A percentile compares a stretch with the other conserved stretches of the same genome.
phyloP scores from a whole-genome alignment of 192 early-diverging fungal genomes.

The Coemansia sp. region DNA sequence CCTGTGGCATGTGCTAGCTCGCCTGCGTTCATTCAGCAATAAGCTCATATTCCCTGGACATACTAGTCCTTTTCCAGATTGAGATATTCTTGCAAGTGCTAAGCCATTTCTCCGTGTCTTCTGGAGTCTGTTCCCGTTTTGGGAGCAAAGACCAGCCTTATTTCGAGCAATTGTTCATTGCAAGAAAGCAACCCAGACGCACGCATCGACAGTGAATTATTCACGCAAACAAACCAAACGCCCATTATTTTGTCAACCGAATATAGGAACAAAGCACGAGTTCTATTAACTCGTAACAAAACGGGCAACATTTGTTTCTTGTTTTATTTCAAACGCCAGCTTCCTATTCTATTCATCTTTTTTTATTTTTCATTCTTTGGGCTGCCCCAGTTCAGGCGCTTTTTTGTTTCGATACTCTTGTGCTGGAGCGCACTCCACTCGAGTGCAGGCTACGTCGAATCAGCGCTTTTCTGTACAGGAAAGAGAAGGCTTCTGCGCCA shows the following conservation, averaged over 20 bases:
- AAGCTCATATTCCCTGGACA: neutral
- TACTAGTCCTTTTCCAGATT: constrained; percentile 6
- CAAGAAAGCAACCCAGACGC: neutral
- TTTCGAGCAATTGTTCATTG: neutral
- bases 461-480: too few species aligned
- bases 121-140: constrained; percentile 2
- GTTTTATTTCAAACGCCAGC: neutral
- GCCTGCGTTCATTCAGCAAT: neutral
- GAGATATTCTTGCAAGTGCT: neutral
- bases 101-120: neutral
- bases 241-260: neutral
- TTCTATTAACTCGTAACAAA: neutral
- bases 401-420: neutral
- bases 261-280: constrained; percentile 5
- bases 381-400: too few species aligned
- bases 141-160: neutral
- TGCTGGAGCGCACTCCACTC: too few species aligned
- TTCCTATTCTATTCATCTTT: neutral
- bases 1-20: neutral
- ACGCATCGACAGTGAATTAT: constrained; percentile 5
- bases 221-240: neutral
- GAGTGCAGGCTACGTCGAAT: too few species aligned
- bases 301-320: too few species aligned
- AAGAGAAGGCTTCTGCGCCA: too few species aligned
- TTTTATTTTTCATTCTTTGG: neutral